A percentile compares a stretch with the other conserved stretches of the same genome.
phyloP scores from a whole-genome alignment of 306 rosid species.

The Castanea crenata region DNA sequence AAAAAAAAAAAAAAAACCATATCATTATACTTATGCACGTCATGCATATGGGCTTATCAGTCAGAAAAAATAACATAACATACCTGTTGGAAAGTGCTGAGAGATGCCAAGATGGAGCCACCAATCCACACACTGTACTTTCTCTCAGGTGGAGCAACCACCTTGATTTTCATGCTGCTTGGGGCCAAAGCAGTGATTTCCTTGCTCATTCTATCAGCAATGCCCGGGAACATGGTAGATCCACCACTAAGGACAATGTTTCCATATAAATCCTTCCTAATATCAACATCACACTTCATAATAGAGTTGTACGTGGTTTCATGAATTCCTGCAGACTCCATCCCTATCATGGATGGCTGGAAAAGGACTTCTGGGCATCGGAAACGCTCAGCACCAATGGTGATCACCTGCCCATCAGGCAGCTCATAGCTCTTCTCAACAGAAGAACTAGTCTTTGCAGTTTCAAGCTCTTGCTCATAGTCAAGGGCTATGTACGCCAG shows the following conservation, averaged over 20 bases:
- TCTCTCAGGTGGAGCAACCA: slow-evolving; percentile 91
- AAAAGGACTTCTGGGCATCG: slow-evolving; percentile 88
- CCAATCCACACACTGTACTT: slow-evolving; percentile 94
- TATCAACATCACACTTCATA: slow-evolving; percentile 87
- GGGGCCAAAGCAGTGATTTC: slow-evolving; percentile 88
- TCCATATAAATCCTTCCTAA: slow-evolving; percentile 84
- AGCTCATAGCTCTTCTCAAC: slow-evolving; percentile 86
- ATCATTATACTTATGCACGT: neutral
- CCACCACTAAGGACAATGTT: slow-evolving; percentile 94
- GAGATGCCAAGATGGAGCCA: slow-evolving; percentile 90
- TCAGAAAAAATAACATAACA: neutral
- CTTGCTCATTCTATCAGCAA: slow-evolving; percentile 90
- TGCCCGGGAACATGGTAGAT: slow-evolving; percentile 83
- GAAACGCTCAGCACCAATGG: slow-evolving; percentile 85
- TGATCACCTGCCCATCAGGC: slow-evolving; percentile 87
- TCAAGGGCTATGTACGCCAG: slow-evolving; percentile 85
- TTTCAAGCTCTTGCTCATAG: slow-evolving; percentile 86
- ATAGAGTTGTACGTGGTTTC: slow-evolving; percentile 87
- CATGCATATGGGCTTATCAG: neutral
- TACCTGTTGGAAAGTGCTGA: slow-evolving; percentile 92
- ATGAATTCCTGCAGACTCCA: slow-evolving; percentile 85
- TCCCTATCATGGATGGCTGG: slow-evolving; percentile 93
- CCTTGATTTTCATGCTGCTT: slow-evolving; percentile 92
- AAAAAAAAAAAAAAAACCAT: no score
- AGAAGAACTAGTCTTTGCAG: slow-evolving; percentile 62